Conservation (phyloP, 805 yeast genomes). For the Kodamaea fukazawae region DNA sequence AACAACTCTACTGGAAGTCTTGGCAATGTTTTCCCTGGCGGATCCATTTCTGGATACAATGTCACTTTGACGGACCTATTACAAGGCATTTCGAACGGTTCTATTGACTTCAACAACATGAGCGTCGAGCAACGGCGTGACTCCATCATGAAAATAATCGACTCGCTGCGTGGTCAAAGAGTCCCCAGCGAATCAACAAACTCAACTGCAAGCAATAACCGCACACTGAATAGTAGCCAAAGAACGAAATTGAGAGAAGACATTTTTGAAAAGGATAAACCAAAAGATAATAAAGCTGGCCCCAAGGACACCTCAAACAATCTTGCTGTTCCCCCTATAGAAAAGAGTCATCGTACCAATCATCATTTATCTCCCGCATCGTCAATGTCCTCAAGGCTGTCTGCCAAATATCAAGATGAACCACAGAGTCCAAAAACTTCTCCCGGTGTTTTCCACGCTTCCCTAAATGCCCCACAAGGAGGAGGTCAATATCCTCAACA, state of each 20-base stretch:
- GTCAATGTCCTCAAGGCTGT: slow-evolving; percentile 32
- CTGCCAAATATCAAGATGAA: slow-evolving; percentile 29
- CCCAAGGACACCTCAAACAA: slow-evolving; percentile 7
- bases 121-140: slow-evolving; percentile 40
- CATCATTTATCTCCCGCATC: slow-evolving; percentile 34
- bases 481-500: slow-evolving; percentile 2
- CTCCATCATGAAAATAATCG: slow-evolving; percentile 37
- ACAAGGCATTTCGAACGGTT: slow-evolving; percentile 34
- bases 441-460: slow-evolving; percentile 19
- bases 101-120: slow-evolving; percentile 38
- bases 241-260: slow-evolving; percentile 32
- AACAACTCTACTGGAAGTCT: slow-evolving; percentile 11
- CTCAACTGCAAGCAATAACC: slow-evolving; percentile 4
- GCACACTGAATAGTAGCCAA: slow-evolving; percentile 9
- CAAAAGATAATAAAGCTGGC: slow-evolving; percentile 1
- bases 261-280: slow-evolving; percentile 28
- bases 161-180: slow-evolving; percentile 21
- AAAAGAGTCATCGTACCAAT: slow-evolving; percentile 14
- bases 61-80: slow-evolving; percentile 34
- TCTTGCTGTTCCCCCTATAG: slow-evolving; percentile 10
- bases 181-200: slow-evolving; percentile 11
- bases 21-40: slow-evolving; percentile 19
- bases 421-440: slow-evolving; percentile 42
- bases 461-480: slow-evolving; percentile 10
- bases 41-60: slow-evolving; percentile 29